These are phyloP conservation scores for Cupressus sempervirens DNA, from an alignment of 75 land plant species.

Conservation along the genomic window DNA sequence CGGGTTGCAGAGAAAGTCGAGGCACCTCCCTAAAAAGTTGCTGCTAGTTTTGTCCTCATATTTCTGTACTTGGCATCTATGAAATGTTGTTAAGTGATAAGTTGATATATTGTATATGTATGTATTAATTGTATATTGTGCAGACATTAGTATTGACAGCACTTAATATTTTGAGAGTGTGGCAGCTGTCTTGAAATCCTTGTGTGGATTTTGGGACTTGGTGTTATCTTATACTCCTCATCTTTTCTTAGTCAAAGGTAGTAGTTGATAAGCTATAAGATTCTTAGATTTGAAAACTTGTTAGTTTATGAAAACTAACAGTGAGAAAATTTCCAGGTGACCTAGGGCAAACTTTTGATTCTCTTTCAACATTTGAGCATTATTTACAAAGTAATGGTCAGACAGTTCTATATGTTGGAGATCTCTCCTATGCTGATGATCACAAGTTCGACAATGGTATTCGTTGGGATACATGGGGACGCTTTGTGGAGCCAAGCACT, in stretches of 20 bases:
- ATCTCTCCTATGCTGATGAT: constrained; percentile 91
- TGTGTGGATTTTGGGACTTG: not conserved
- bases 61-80: too few species aligned
- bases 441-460: constrained; percentile 59
- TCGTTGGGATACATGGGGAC: constrained; percentile 94
- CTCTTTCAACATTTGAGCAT: constrained; percentile 77
- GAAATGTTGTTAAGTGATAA: too few species aligned
- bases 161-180: not conserved
- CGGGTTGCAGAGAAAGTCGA: too few species aligned
- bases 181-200: not conserved
- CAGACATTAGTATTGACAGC: not conserved
- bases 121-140: too few species aligned
- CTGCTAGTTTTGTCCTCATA: too few species aligned
- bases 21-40: too few species aligned
- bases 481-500: constrained; percentile 67
- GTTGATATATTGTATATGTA: too few species aligned
- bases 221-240: not conserved
- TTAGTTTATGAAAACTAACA: not conserved
- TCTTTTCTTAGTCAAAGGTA: not conserved
- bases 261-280: not conserved
- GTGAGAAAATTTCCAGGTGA: constrained; percentile 53
- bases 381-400: constrained; percentile 69
- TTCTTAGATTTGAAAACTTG: not conserved
- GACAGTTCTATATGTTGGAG: constrained; percentile 78
- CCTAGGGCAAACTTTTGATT: constrained; percentile 88